Evolutionary conservation across 2,329 filamentous ascomycete genomes (phyloP), one percentile per base, ranked within the genome.

Genomic region (Hymenoscyphus albidus): DNA sequence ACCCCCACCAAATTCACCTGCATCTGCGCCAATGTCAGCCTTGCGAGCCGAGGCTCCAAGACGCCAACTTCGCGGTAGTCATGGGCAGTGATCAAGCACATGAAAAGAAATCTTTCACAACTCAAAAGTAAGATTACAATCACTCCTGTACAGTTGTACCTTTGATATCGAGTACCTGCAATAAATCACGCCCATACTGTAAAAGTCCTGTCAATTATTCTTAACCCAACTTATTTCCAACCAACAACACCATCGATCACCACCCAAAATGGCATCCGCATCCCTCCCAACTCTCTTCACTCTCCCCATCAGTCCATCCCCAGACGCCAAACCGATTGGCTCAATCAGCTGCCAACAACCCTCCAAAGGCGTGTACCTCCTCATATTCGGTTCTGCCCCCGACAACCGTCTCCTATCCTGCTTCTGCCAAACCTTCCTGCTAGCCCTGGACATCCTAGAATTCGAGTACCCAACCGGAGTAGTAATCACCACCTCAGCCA

Each of bases 401-500:
- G 91, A 95, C 78, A 95, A 94, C 78, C 85, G 91, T 44, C 82
- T 94, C 57, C 88, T 87, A 0, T 86, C 87, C 1, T 78, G 82
- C 48, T 89, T 93, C 72, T 89, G 88, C 78, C 79, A 83, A 64
- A 82, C 90, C 13, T 77, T 94, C 44, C 79, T 91, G 39, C 79
- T 87, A 12, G 88, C 90, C 3, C 85, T 95, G 67, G 90, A 95
- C 78, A 86, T 91, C 27, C 78, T 95, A 72, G 88, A 93, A 76
- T 82, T 71, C 63, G 70, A 82, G 62, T 82, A 89, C 71, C 81
- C 84, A 0, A 83, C 84, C n/a, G 91, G 91, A 61, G 90, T 93
- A 5, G 81, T 95, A 14, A 80, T 93, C 65, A 94, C 91, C 5
- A 94, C 91, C 0, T 90, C 87, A 54, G 85, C 82, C 58, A 89